Evolutionary conservation across 2,329 filamentous ascomycete genomes (phyloP), one percentile per base, ranked within the genome.

Genomic region (Pyrenophora tritici-repentis): DNA sequence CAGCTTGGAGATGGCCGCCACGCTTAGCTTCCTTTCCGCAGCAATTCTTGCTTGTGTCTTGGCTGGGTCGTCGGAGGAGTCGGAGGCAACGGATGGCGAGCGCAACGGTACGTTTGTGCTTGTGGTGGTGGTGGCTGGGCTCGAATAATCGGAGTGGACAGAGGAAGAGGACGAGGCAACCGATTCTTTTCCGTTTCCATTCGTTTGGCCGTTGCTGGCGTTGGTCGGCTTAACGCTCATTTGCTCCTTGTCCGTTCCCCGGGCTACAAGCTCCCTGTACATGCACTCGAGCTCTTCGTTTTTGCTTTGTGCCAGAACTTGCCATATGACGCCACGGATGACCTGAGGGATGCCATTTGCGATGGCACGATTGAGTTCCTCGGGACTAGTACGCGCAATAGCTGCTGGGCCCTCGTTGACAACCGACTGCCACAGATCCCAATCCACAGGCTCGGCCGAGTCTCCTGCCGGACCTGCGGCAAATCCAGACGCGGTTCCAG

Each of bases 251-350:
- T 92, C 89, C 2, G 90, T 92, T 18, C 92, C 92, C 53, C 90
- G 84, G 41, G 82, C 83, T 26, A 90, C 83, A 8, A 99, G 81
- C 53, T 95, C 91, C 58, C 83, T 84, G 76, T 97, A 99, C n/a
- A 91, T 83, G 13, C 81, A 76, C 74, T 99, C 94, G 14, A 99
- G 78, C 37, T 95, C 91, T 54, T 93, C 88, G 63, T 91, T 96
- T 74, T 96, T 96, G 76, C 92, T 97, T 69, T 96, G 91, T 3
- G 94, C 91, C 55, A 99, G 78, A 6, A 97, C 93, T 75, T 99
- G 94, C 94, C 94, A 99, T 42, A 99, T 92, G 2, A 99, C 94
- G n/a, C 94, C 95, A 51, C 94, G 87, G 55, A 99, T 96, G 3
- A 92, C 93, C 61, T 88, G 91, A 1, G 94, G 94, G 50, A 99